Percentiles rank a stretch among this genome's conserved stretches.
These are phyloP conservation scores for Streptanthus diversifolius DNA, from an alignment of 345 rosid genomes.

Conservation along the genomic window DNA sequence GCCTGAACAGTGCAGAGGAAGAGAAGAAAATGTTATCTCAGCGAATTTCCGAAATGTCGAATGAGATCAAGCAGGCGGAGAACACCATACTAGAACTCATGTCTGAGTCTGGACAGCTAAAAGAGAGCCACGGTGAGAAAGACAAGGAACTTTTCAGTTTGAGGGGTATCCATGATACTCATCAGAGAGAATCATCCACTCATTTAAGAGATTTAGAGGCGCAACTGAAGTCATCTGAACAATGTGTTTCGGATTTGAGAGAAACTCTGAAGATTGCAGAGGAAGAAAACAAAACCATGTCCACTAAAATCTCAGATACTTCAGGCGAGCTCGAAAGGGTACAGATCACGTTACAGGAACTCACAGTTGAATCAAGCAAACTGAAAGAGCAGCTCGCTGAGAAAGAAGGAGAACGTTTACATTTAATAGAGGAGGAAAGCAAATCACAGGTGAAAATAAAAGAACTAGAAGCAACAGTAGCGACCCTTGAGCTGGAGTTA, in stretches of 20 bases:
- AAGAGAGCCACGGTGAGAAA: constrained; percentile 60
- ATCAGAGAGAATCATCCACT: constrained; percentile 48
- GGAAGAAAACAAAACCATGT: constrained; percentile 57
- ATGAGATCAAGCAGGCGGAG: constrained; percentile 51
- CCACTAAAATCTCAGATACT: constrained; percentile 47
- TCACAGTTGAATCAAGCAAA: constrained; percentile 42
- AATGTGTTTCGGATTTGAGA: constrained; percentile 44
- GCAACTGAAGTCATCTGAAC: constrained; percentile 53
- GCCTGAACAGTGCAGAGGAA: constrained; percentile 42
- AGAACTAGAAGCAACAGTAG: constrained; percentile 31
- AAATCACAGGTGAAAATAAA: constrained; percentile 41
- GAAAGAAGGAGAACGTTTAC: constrained; percentile 49
- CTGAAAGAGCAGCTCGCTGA: constrained; percentile 44
- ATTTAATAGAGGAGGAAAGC: constrained; percentile 46
- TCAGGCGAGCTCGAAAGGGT: constrained; percentile 51
- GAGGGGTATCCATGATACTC: constrained; percentile 51
- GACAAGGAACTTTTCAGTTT: constrained; percentile 53
- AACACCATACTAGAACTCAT: constrained; percentile 38
- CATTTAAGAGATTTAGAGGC: constrained; percentile 20
- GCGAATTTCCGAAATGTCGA: constrained; percentile 47
- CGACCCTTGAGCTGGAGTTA: constrained; percentile 50
- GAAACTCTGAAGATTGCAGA: constrained; percentile 43
- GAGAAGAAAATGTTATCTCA: constrained; percentile 53
- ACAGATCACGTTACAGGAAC: constrained; percentile 38
- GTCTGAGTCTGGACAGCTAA: constrained; percentile 44